Base-by-base conservation (phyloP, 2,329 filamentous ascomycete species). In the Volutella citrinella region DNA sequence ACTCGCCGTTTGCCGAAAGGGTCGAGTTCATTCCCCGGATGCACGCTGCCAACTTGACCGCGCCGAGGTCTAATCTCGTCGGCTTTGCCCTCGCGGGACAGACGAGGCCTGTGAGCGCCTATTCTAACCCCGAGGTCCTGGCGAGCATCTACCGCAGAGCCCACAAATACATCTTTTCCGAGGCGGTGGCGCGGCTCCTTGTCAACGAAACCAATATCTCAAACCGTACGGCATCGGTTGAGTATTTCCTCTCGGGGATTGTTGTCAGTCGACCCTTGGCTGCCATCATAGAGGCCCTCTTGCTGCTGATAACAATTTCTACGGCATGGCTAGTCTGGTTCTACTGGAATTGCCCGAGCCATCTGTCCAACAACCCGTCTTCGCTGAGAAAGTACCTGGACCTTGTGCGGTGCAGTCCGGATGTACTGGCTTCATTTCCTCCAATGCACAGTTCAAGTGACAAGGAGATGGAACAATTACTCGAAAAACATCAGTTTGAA, bases 181-280 rank as follows among this genome's bases (percentile, higher is more conserved):
- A 32, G 6, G 5, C 24, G 1, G 8, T 28, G 7, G 24, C 24
- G 3, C 26, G 16, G 6, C 24, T 16, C 4, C 10, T 37, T 4
- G 8, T 10, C 8, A 27, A 32, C 11, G 14, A 37, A 14, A 28
- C 14, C 3, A 18, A 7, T 10, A 10, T 7, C 4, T 4, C 3
- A 1, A 17, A 19, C 4, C 6, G 7, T 5, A n/a, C 10, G 13
- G 34, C 29, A 2, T 16, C 10, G 2, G 23, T 14, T 5, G 10
- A 11, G 5, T 17, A 8, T 6, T 7, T 16, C 3, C 17, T 32
- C 13, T 20, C 25, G 8, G 20, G 19, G 6, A 37, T 37, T 10
- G 16, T 32, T 9, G 16, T 37, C 6, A 25, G 20, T 14, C 15
- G 34, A 19, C 7, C 9, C 8, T 32, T 37, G 7, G 8, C 34